phyloP scores from a whole-genome alignment of 306 rosid genomes.

The Prinsepia uniflora region DNA sequence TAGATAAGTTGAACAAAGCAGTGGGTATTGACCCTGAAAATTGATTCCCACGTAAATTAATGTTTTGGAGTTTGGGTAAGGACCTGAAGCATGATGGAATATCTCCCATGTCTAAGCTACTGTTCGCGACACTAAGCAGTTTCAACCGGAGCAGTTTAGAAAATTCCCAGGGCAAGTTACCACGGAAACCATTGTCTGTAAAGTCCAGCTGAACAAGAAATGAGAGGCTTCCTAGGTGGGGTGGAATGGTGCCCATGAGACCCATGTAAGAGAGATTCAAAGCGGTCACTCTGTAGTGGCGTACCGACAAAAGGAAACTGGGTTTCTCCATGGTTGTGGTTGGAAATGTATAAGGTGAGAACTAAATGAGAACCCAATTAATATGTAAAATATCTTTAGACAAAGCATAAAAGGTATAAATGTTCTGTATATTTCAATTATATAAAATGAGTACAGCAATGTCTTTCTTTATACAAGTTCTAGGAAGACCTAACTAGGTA shows the following conservation, averaged over 20 bases:
- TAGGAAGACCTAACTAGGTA: too few relatives aligned
- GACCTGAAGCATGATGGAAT: conserved; percentile 13
- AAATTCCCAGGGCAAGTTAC: conserved; percentile 3
- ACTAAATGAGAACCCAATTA: too few relatives aligned
- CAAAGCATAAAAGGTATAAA: too few relatives aligned
- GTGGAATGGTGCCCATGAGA: conserved; percentile 15
- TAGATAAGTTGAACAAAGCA: conserved; percentile 21
- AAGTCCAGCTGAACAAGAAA: background rate
- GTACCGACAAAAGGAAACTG: background rate
- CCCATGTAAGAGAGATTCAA: conserved; percentile 18
- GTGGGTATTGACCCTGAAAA: conserved; percentile 3
- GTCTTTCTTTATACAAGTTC: too few relatives aligned
- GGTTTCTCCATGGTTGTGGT: too few relatives aligned
- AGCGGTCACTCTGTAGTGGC: conserved; percentile 1
- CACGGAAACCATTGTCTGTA: conserved; percentile 13
- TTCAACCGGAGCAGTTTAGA: conserved; percentile 1
- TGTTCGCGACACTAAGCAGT: background rate
- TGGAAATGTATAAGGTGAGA: too few relatives aligned
- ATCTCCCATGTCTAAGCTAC: background rate
- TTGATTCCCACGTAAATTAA: background rate
- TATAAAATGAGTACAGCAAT: too few relatives aligned
- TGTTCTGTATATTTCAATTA: too few relatives aligned
- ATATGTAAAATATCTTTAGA: too few relatives aligned
- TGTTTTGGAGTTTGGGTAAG: background rate
- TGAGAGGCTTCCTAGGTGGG: conserved; percentile 9